phyloP scores from a whole-genome alignment of 1,284 basidiomycete species.

The Polyporus tsugae region DNA sequence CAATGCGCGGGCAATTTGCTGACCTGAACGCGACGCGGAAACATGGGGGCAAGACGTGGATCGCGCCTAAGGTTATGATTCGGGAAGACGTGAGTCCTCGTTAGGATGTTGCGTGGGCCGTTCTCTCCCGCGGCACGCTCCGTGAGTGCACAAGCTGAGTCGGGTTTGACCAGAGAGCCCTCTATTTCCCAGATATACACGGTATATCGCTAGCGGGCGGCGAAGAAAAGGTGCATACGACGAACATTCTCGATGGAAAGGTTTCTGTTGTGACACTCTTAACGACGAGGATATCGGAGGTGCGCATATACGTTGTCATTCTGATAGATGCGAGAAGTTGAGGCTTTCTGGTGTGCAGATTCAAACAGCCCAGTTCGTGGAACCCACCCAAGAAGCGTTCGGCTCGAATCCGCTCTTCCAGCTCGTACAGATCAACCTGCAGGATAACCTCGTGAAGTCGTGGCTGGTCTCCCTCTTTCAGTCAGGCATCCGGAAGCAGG shows the following conservation, averaged over 20 bases:
- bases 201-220: slow-evolving; percentile 71
- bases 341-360: slow-evolving; percentile 56
- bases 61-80: slow-evolving; percentile 90
- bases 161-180: slow-evolving; percentile 67
- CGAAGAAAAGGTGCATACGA: slow-evolving; percentile 74
- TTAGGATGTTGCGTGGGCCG: background rate
- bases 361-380: slow-evolving; percentile 81
- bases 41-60: slow-evolving; percentile 95
- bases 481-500: slow-evolving; percentile 70
- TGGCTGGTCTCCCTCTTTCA: slow-evolving; percentile 88
- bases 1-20: slow-evolving; percentile 89
- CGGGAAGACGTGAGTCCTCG: slow-evolving; percentile 79
- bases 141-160: slow-evolving; percentile 10
- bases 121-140: background rate
- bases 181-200: slow-evolving; percentile 91
- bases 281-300: slow-evolving; percentile 88
- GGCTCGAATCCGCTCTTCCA: slow-evolving; percentile 75
- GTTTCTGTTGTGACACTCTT: slow-evolving; percentile 86
- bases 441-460: slow-evolving; percentile 91
- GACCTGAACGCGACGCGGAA: slow-evolving; percentile 86
- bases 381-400: slow-evolving; percentile 70
- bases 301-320: slow-evolving; percentile 43
- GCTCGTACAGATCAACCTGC: slow-evolving; percentile 88
- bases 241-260: slow-evolving; percentile 78
- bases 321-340: background rate